phyloP scores from a whole-genome alignment of 164 flowering plant genomes.

The Annona squamosa region DNA sequence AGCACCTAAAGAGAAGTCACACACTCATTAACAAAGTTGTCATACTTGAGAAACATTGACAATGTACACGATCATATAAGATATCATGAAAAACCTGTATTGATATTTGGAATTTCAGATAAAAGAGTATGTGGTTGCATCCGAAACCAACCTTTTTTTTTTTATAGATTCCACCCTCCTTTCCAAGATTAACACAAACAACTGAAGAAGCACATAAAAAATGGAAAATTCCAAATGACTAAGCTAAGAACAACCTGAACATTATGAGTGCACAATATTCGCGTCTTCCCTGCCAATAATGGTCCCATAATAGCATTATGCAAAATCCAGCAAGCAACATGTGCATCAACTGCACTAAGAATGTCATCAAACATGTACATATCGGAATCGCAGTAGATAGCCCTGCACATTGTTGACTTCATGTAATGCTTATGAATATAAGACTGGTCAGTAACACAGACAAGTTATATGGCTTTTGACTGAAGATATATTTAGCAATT shows the following conservation, averaged over 20 bases:
- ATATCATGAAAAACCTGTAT: no score
- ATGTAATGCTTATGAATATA: conserved; percentile 1
- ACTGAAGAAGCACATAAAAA: neutral
- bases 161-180: no score
- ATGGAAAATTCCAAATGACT: neutral
- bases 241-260: conserved; percentile 45
- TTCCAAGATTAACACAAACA: neutral
- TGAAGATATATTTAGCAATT: neutral
- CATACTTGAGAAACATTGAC: no score
- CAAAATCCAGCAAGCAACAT: conserved; percentile 73
- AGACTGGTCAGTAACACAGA: neutral
- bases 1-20: no score
- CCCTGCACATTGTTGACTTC: conserved; percentile 45
- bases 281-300: conserved; percentile 48
- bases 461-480: neutral
- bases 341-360: conserved; percentile 95
- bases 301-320: conserved; percentile 65
- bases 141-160: neutral
- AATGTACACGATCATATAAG: no score
- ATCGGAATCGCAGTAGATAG: conserved; percentile 64
- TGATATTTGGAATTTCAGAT: no score
- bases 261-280: conserved; percentile 82
- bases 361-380: conserved; percentile 80
- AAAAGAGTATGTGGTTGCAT: neutral
- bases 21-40: no score